A percentile compares a stretch with the other conserved stretches of the same genome.
phyloP scores from a whole-genome alignment of 2,329 filamentous ascomycete species.

The Pleomassaria siparia region DNA sequence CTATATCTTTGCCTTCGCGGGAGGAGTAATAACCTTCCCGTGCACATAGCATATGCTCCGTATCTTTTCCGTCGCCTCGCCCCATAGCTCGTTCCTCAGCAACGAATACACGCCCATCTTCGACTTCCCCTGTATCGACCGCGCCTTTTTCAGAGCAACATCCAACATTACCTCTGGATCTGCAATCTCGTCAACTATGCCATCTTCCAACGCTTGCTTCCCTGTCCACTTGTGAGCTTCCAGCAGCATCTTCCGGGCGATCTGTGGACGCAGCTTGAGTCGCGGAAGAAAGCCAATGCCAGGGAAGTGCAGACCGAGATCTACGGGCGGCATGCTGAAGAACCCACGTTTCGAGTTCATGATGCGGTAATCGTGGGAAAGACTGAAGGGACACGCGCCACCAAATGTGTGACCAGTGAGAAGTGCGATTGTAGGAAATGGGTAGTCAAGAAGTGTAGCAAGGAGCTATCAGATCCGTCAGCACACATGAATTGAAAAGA shows the following conservation, averaged over 20 bases:
- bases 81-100: constrained; percentile 56
- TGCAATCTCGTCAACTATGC: constrained; percentile 56
- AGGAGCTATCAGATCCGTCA: constrained; percentile 38
- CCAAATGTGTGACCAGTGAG: constrained; percentile 55
- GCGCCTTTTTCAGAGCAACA: constrained; percentile 50
- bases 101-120: constrained; percentile 56
- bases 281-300: constrained; percentile 57
- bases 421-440: constrained; percentile 52
- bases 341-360: constrained; percentile 40
- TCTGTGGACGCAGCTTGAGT: constrained; percentile 53
- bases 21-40: constrained; percentile 46
- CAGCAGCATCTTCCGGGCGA: constrained; percentile 59
- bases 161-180: constrained; percentile 51
- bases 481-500: no score
- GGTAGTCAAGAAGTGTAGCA: constrained; percentile 52
- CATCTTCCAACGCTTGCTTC: constrained; percentile 53
- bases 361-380: constrained; percentile 52
- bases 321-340: constrained; percentile 51
- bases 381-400: constrained; percentile 50
- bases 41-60: constrained; percentile 58
- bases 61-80: constrained; percentile 55
- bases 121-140: constrained; percentile 44
- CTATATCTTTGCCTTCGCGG: constrained; percentile 53
- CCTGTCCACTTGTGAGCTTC: constrained; percentile 60
- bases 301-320: constrained; percentile 58